A percentile compares a stretch with the other conserved stretches of the same genome.
These are phyloP conservation scores for Magnolia officinalis DNA, from an alignment of 164 flowering plant species.

Conservation along the genomic window DNA sequence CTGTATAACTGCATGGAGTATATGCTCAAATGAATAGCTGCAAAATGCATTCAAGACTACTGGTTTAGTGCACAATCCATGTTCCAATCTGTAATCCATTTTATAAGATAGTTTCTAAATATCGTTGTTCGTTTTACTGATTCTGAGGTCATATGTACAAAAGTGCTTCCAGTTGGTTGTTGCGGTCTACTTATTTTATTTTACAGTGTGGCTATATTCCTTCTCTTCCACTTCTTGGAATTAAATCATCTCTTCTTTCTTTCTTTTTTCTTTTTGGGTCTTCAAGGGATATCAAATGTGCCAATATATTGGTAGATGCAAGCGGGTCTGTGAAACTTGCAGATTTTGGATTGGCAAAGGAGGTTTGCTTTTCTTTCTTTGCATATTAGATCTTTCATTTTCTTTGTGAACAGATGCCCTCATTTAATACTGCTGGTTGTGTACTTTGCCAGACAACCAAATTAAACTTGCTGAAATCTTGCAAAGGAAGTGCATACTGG, in stretches of 20 bases:
- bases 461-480: slow-evolving; percentile 79
- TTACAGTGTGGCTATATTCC: background rate
- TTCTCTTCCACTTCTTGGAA: background rate
- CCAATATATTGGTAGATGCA: slow-evolving; percentile 86
- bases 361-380: slow-evolving; percentile 35
- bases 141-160: background rate
- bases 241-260: background rate
- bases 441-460: slow-evolving; percentile 53
- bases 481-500: slow-evolving; percentile 94
- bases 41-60: too few relatives aligned
- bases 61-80: background rate
- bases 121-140: too few relatives aligned
- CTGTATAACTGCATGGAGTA: too few relatives aligned
- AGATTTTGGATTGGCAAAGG: slow-evolving; percentile 96
- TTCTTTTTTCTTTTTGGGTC: background rate
- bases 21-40: too few relatives aligned
- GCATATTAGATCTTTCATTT: background rate
- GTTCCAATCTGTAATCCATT: background rate
- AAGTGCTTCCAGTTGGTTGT: too few relatives aligned
- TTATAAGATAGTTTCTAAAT: background rate
- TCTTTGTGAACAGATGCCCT: background rate
- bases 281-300: slow-evolving; percentile 93
- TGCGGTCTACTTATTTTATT: background rate
- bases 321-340: slow-evolving; percentile 91
- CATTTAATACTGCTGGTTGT: slow-evolving; percentile 5